Conservation (phyloP, 805 yeast species). For the Clavispora santaluciae region DNA sequence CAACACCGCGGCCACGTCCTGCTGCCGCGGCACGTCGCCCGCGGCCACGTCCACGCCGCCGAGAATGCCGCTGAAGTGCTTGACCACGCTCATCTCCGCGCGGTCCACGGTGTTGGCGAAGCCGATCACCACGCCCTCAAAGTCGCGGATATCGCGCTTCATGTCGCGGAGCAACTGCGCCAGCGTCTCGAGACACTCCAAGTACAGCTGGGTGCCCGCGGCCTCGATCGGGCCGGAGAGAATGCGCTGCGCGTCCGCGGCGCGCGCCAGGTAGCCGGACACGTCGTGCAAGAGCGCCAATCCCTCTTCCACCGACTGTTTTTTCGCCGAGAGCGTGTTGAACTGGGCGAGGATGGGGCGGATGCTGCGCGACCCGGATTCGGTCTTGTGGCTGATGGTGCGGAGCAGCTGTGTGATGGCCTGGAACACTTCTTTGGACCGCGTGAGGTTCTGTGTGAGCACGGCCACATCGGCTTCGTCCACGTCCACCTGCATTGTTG, state of each 20-base stretch:
- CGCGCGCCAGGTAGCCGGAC: constrained; percentile 44
- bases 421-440: constrained; percentile 51
- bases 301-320: constrained; percentile 53
- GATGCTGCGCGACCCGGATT: constrained; percentile 56
- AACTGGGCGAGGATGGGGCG: constrained; percentile 68
- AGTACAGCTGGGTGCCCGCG: constrained; percentile 36
- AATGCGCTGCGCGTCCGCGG: constrained; percentile 37
- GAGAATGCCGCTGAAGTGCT: constrained; percentile 36
- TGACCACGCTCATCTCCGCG: constrained; percentile 52
- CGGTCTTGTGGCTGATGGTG: constrained; percentile 48
- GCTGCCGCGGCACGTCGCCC: constrained; percentile 5
- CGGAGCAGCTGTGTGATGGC: constrained; percentile 53
- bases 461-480: constrained; percentile 85
- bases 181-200: constrained; percentile 32
- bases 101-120: constrained; percentile 51
- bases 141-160: constrained; percentile 42
- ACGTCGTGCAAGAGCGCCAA: constrained; percentile 48
- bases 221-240: constrained; percentile 31
- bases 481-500: constrained; percentile 40
- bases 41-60: constrained; percentile 4
- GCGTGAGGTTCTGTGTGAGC: constrained; percentile 64
- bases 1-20: constrained; percentile 9
- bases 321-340: constrained; percentile 49
- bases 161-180: constrained; percentile 44
- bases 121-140: constrained; percentile 63